Evolutionary conservation across 495 filamentous ascomycete genomes (phyloP).

Genomic region (Acidomyces sp.): DNA sequence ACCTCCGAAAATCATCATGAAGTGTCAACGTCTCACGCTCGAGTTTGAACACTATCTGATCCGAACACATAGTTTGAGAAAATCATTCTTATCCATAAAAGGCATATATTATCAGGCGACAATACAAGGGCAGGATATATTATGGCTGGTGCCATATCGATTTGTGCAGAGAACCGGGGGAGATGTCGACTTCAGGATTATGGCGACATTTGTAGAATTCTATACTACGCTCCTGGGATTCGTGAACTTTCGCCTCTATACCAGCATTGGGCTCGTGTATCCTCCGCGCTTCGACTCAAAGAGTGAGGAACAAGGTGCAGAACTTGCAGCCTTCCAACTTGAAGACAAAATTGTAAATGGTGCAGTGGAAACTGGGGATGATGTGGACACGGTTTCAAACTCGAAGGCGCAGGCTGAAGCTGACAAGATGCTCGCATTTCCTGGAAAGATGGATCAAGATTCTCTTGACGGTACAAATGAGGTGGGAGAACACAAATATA

Average conservation of each 20-base stretch:
- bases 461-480: slow-evolving; percentile 28
- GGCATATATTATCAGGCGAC: slow-evolving; percentile 99
- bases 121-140: slow-evolving; percentile 91
- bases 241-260: slow-evolving; percentile 89
- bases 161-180: slow-evolving; percentile 88
- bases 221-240: slow-evolving; percentile 93
- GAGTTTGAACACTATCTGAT: slow-evolving; percentile 98
- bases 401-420: slow-evolving; percentile 27
- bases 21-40: slow-evolving; percentile 78
- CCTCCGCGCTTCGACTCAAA: slow-evolving; percentile 82
- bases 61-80: slow-evolving; percentile 72
- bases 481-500: not conserved
- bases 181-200: slow-evolving; percentile 95
- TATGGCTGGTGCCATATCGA: slow-evolving; percentile 94
- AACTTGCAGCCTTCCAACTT: slow-evolving; percentile 80
- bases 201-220: slow-evolving; percentile 98
- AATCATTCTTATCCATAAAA: slow-evolving; percentile 96
- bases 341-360: slow-evolving; percentile 38
- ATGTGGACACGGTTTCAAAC: slow-evolving; percentile 31
- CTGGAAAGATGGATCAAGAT: slow-evolving; percentile 28
- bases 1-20: slow-evolving; percentile 80
- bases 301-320: slow-evolving; percentile 78
- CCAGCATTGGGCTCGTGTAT: slow-evolving; percentile 77
- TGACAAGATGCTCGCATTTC: slow-evolving; percentile 25
- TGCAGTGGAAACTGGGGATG: slow-evolving; percentile 18